Evolutionary conservation across 176 grass and related monocot genomes (phyloP).

Genomic region (Carex cristatella): DNA sequence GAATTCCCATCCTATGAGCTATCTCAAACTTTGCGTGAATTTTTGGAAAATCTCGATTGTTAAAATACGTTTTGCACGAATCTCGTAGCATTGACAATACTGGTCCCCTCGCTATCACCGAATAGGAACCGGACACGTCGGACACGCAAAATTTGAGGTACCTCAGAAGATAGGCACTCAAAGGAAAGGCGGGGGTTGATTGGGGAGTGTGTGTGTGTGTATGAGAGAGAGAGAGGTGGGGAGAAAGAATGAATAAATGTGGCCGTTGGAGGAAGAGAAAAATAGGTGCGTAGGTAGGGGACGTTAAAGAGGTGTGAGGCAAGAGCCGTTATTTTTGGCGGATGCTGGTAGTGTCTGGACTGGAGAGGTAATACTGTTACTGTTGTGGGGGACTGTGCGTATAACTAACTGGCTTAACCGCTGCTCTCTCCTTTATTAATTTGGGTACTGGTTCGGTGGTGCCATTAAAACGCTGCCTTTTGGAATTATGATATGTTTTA

Average conservation of each 20-base stretch:
- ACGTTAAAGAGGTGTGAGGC: conserved; percentile 13
- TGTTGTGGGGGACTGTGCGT: background rate
- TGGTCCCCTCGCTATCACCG: too few relatives aligned
- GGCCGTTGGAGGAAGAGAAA: conserved; percentile 18
- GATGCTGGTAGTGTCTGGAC: background rate
- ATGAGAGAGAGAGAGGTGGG: too few relatives aligned
- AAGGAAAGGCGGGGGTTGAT: background rate
- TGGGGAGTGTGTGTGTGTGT: background rate
- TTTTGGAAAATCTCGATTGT: too few relatives aligned
- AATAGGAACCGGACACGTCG: too few relatives aligned
- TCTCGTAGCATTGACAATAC: too few relatives aligned
- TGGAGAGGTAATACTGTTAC: background rate
- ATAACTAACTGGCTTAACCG: background rate
- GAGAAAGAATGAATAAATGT: conserved; percentile 11
- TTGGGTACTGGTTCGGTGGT: too few relatives aligned
- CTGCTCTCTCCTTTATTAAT: background rate
- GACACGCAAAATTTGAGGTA: too few relatives aligned
- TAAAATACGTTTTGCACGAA: too few relatives aligned
- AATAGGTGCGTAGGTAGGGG: conserved; percentile 5
- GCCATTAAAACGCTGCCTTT: too few relatives aligned
- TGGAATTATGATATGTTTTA: background rate
- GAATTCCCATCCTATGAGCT: background rate
- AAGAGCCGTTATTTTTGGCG: conserved; percentile 26
- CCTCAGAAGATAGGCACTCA: too few relatives aligned
- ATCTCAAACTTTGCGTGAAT: too few relatives aligned